Conservation (phyloP, 306 rosid species). For the Lupinus albus region DNA sequence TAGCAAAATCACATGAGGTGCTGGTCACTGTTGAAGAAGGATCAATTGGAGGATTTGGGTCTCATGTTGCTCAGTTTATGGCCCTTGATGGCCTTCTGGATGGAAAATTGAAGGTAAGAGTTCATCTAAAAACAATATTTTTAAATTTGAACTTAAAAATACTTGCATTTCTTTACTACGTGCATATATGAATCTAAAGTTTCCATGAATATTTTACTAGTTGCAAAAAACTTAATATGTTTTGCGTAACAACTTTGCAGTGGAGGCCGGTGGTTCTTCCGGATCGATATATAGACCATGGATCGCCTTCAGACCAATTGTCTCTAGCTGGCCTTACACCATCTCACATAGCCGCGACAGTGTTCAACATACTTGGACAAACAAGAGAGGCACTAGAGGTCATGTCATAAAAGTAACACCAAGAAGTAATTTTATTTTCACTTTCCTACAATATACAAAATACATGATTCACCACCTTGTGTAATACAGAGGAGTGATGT, state of each 20-base stretch:
- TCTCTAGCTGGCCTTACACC: constrained; percentile 78
- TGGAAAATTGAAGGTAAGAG: constrained; percentile 69
- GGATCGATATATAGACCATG: constrained; percentile 83
- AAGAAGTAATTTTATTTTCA: constrained; percentile 3
- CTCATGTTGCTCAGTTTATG: constrained; percentile 93
- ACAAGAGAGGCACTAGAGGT: constrained; percentile 85
- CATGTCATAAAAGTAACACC: constrained; percentile 51
- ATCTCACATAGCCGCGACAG: constrained; percentile 89
- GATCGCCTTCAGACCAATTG: constrained; percentile 79
- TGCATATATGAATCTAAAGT: not conserved
- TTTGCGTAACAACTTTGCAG: constrained; percentile 50
- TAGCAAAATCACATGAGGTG: constrained; percentile 81
- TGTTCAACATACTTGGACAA: constrained; percentile 83
- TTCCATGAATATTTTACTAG: not conserved
- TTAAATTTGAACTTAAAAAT: not conserved
- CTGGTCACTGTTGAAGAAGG: constrained; percentile 95
- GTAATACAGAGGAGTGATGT: constrained; percentile 16
- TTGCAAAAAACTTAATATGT: constrained; percentile 20
- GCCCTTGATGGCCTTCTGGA: constrained; percentile 98
- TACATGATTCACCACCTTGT: constrained; percentile 24
- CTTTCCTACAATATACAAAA: constrained; percentile 39
- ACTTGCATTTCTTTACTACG: not conserved
- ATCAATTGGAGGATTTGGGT: constrained; percentile 93
- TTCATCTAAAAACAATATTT: not conserved
- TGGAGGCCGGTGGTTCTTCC: constrained; percentile 99